phyloP scores from a whole-genome alignment of 805 yeast species.

The Wickerhamomyces ciferrii region DNA sequence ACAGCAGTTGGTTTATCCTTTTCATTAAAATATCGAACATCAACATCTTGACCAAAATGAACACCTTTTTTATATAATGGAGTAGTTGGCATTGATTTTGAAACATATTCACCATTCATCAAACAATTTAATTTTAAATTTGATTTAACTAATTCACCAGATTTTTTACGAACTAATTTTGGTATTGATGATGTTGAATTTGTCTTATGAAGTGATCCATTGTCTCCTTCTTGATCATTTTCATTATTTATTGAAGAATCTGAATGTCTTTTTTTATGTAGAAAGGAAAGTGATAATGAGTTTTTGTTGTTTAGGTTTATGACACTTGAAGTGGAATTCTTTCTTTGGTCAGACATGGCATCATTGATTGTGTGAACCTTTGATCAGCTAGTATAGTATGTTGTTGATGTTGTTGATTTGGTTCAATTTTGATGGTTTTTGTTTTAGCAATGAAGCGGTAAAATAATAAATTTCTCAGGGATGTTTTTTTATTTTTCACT shows the following conservation, averaged over 20 bases:
- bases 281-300: conserved; percentile 16
- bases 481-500: too few relatives aligned
- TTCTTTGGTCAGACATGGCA: not conserved
- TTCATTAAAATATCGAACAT: conserved; percentile 67
- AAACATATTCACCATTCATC: conserved; percentile 21
- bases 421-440: not conserved
- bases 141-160: conserved; percentile 82
- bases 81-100: conserved; percentile 43
- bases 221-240: too few relatives aligned
- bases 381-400: too few relatives aligned
- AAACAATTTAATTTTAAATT: conserved; percentile 47
- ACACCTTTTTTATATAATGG: conserved; percentile 70
- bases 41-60: conserved; percentile 68
- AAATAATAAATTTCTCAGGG: too few relatives aligned
- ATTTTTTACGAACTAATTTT: conserved; percentile 68
- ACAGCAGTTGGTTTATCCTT: conserved; percentile 76
- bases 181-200: conserved; percentile 6
- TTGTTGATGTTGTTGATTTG: not conserved
- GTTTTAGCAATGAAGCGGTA: too few relatives aligned
- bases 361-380: not conserved
- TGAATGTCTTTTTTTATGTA: conserved; percentile 16
- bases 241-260: conserved; percentile 5
- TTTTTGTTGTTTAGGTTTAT: not conserved
- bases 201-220: conserved; percentile 1
- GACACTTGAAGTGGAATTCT: conserved; percentile 1